Conservation (phyloP, 352 stramenopile species). For the Phytophthora megakarya region DNA sequence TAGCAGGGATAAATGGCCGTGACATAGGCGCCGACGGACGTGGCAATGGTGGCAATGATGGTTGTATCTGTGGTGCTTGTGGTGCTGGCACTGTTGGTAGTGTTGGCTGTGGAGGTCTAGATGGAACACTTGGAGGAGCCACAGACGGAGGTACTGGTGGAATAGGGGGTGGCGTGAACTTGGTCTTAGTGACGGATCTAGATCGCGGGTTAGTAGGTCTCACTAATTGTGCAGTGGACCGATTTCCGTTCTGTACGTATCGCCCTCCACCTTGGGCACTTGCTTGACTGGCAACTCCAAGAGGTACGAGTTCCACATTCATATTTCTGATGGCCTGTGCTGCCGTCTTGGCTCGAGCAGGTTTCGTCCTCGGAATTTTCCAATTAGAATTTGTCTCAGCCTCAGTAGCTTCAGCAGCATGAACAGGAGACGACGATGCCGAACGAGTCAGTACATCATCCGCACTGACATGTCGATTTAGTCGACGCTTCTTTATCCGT, state of each 20-base stretch:
- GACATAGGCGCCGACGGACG: neutral
- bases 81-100: neutral
- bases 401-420: neutral
- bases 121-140: slow-evolving; percentile 1
- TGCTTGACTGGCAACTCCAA: slow-evolving; percentile 40
- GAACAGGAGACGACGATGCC: slow-evolving; percentile 26
- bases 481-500: slow-evolving; percentile 30
- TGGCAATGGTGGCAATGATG: slow-evolving; percentile 10
- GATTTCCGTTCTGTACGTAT: slow-evolving; percentile 76
- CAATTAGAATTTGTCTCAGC: slow-evolving; percentile 6
- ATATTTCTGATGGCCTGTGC: slow-evolving; percentile 46
- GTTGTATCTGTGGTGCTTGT: slow-evolving; percentile 7
- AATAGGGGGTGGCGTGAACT: slow-evolving; percentile 13
- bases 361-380: slow-evolving; percentile 25
- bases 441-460: slow-evolving; percentile 24
- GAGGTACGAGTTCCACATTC: slow-evolving; percentile 54
- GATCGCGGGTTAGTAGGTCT: slow-evolving; percentile 12
- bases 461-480: slow-evolving; percentile 20
- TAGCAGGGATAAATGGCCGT: slow-evolving; percentile 2
- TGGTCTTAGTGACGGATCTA: slow-evolving; percentile 25
- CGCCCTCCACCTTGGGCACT: slow-evolving; percentile 51
- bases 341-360: slow-evolving; percentile 23
- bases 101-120: slow-evolving; percentile 8
- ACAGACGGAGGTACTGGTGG: neutral
- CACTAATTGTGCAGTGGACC: slow-evolving; percentile 27